Base-by-base conservation (phyloP, 345 rosid species). In the Salix exigua region DNA sequence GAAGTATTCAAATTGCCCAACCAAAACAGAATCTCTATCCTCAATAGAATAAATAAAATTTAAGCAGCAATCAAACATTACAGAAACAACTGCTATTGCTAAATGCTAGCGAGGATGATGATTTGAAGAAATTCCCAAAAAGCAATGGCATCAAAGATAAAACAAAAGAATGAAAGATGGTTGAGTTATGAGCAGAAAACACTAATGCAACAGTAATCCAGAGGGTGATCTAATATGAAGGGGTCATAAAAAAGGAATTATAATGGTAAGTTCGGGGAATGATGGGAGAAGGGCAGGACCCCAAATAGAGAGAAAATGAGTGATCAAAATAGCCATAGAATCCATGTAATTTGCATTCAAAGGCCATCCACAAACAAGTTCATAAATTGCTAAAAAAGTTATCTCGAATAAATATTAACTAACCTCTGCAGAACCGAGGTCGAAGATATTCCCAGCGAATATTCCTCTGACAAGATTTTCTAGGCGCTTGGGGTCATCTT, bases 351-450 rank as follows among this genome's bases (percentile, higher is more conserved):
- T 48, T 6, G 23, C 30, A 42, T 68, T 31, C 31, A 65, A 31
- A 14, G 5, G 35, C 42, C 28, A 65, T n/a, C 30, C 17, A 74
- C 30, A 35, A 51, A 37, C 23, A 6, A 62, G 63, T 33, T 17
- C 48, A 71, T 46, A 74, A 37, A 73, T 61, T 30, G 73, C 38
- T 28, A 5, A 31, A 70, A 40, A 12, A 11, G n/a, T 10, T 40
- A 40, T 40, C 13, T 37, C 26, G 30, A 73, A 38, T 37, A 76
- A 71, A 73, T 14, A 77, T 35, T 66, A 53, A 75, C 55, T 37
- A 84, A 94, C 97, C 94, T 94, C 92, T 2, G 97, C 97, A 78
- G 99, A 96, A 78, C 98, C 98, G 42, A 96, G 91, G 82, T 96
- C 99, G 78, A 96, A 92, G 80, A 96, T 94, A 73, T 96, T 96